Base-by-base conservation (phyloP, 2,329 filamentous ascomycete genomes). In the Cladophialophora bantiana region DNA sequence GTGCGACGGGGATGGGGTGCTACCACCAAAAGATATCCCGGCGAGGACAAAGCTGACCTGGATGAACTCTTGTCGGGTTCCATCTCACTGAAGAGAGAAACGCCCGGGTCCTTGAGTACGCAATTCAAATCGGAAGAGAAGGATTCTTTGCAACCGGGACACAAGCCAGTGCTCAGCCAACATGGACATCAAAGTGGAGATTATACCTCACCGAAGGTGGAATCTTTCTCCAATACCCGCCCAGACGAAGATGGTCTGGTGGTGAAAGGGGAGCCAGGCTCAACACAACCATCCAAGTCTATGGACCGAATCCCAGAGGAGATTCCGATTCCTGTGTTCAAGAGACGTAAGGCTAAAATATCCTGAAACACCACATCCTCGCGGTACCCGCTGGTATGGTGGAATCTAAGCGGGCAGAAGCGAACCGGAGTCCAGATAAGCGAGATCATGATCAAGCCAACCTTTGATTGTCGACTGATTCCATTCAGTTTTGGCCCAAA, bases 281-380 rank as follows among this genome's bases (percentile, higher is more conserved):
- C 64, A 42, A n/a, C 48, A 55, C 34, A 26, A 60, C 6, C 61
- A 50, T 12, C 35, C 10, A 32, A 6, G 59, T 31, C 59, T 15
- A 48, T 65, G 18, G 54, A 56, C 58, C 63, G 60, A 20, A 65
- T 69, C 20, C 65, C 62, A 38, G 77, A 76, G 3, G 76, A 68
- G 9, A 50, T 60, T 34, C 52, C 64, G 18, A 54, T 65, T 9
- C 71, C 82, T 48, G 71, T 83, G 26, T 83, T 83, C 76, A 83
- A 83, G 71, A 83, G 83, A 70, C 81, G 82, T 69, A 83, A 82
- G 70, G 76, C 80, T 2, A 83, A 83, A 72, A 72, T 75, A 58
- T 76, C 77, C 71, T 79, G 77, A 71, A 54, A 59, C 59, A 34
- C 38, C 34, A 18, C 18, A 56, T 32, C 15, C 18, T 20, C 15